Evolutionary conservation across 176 grass and related monocot species (phyloP).

Genomic region (Coix lacrymajobi): DNA sequence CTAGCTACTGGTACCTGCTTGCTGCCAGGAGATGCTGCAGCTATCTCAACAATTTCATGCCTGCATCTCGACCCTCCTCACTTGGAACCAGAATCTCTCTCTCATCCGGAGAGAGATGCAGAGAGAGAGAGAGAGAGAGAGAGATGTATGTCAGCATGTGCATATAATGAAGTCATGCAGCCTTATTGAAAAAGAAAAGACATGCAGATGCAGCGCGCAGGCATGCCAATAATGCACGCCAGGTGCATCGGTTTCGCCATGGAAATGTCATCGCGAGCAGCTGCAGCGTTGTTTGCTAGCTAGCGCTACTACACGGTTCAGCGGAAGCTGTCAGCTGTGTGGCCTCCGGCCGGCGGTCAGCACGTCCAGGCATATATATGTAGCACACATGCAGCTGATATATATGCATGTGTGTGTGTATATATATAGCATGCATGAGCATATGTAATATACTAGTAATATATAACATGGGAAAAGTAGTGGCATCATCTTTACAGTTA

Average conservation of each 20-base stretch:
- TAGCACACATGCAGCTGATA: too few relatives aligned
- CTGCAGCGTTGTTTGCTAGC: background rate
- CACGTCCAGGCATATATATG: too few relatives aligned
- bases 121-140: background rate
- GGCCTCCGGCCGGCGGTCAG: too few relatives aligned
- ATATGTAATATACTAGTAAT: background rate
- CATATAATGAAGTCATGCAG: background rate
- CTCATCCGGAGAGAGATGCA: background rate
- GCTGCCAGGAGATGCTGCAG: background rate
- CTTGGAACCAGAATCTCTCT: background rate
- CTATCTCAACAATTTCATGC: background rate
- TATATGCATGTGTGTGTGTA: background rate
- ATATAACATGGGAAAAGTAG: slow-evolving; percentile 12
- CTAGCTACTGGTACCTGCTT: background rate
- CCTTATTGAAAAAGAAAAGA: background rate
- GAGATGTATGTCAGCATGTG: background rate
- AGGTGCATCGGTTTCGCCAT: too few relatives aligned
- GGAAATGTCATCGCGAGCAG: background rate
- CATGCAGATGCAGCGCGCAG: too few relatives aligned
- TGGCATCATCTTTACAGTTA: slow-evolving; percentile 44
- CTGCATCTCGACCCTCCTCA: background rate
- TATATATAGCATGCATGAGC: background rate
- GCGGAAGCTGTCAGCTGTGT: too few relatives aligned
- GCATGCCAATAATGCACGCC: too few relatives aligned
- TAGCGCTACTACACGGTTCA: too few relatives aligned